A percentile compares a stretch with the other conserved stretches of the same genome.
Evolutionary conservation across 2,329 filamentous ascomycete genomes (phyloP).

Genomic region (Fusarium clavum): DNA sequence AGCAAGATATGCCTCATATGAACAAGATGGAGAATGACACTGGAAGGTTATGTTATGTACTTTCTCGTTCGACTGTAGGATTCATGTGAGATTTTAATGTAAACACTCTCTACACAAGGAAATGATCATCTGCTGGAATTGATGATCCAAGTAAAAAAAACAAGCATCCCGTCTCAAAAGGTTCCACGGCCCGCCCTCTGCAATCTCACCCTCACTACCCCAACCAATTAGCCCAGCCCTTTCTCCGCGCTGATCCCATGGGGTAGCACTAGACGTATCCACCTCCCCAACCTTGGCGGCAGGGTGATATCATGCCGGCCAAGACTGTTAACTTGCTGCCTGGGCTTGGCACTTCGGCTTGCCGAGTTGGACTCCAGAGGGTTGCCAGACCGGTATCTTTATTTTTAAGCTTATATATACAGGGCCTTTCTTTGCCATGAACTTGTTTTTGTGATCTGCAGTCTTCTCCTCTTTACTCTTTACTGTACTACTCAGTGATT

Average conservation of each 20-base stretch:
- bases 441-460: conserved; percentile 5
- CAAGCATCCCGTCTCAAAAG: conserved; percentile 6
- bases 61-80: neutral
- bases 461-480: neutral
- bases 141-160: neutral
- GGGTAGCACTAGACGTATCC: conserved; percentile 12
- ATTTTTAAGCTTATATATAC: conserved; percentile 35
- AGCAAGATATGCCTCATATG: neutral
- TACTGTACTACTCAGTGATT: neutral
- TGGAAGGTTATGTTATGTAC: too few relatives aligned
- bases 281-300: conserved; percentile 14
- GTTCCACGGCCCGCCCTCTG: neutral
- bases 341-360: conserved; percentile 32
- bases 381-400: conserved; percentile 17
- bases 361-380: conserved; percentile 21
- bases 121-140: conserved; percentile 1
- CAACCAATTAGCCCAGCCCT: conserved; percentile 1
- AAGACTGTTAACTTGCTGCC: conserved; percentile 33
- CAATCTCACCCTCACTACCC: neutral
- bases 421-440: neutral
- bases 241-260: conserved; percentile 29
- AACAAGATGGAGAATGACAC: too few relatives aligned
- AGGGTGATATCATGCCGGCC: conserved; percentile 24
- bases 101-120: neutral
- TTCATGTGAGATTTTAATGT: neutral